Conservation (phyloP, 345 rosid species). For the Punica granatum region DNA sequence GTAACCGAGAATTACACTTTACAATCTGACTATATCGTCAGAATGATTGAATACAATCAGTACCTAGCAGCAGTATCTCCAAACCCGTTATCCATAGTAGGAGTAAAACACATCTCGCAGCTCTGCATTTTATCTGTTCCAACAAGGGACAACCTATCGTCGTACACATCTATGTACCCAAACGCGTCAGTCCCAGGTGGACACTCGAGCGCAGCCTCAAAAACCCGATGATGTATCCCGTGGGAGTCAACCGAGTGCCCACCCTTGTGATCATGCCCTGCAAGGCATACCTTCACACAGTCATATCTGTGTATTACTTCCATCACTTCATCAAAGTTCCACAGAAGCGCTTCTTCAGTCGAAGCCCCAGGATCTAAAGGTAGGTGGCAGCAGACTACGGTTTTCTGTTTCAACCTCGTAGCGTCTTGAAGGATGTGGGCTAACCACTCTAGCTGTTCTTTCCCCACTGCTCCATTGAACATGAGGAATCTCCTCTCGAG, state of each 20-base stretch:
- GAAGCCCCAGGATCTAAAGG: conserved; percentile 66
- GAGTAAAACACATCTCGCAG: conserved; percentile 32
- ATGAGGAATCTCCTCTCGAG: conserved; percentile 72
- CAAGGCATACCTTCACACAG: conserved; percentile 74
- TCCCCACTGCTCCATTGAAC: conserved; percentile 91
- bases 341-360: conserved; percentile 48
- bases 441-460: conserved; percentile 70
- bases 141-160: conserved; percentile 49
- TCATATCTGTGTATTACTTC: conserved; percentile 49
- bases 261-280: conserved; percentile 86
- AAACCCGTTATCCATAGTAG: neutral
- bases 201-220: conserved; percentile 90
- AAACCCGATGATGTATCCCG: conserved; percentile 73
- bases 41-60: neutral
- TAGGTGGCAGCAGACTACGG: conserved; percentile 72
- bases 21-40: conserved; percentile 9
- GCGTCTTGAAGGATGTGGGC: conserved; percentile 63
- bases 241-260: conserved; percentile 67
- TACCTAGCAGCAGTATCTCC: neutral
- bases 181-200: conserved; percentile 80
- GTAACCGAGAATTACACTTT: neutral
- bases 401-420: conserved; percentile 53
- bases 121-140: conserved; percentile 57
- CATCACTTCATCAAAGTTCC: conserved; percentile 90
- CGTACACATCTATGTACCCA: conserved; percentile 68